Conservation (phyloP, 345 rosid genomes). For the Citrus cavaleriei region DNA sequence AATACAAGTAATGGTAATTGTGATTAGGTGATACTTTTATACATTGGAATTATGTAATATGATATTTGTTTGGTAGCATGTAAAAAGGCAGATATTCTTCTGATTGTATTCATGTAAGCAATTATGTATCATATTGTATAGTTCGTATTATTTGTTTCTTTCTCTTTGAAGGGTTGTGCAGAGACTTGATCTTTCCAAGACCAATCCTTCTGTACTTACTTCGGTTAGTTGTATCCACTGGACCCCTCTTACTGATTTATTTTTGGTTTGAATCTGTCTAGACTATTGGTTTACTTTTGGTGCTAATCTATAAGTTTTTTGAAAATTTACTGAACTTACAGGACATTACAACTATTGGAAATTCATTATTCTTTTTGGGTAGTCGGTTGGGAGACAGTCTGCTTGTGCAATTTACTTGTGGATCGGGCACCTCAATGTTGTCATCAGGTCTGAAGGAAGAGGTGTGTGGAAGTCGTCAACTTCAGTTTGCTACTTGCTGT, state of each 20-base stretch:
- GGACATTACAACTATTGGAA: slow-evolving; percentile 84
- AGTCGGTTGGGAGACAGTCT: slow-evolving; percentile 98
- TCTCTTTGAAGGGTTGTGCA: slow-evolving; percentile 77
- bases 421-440: slow-evolving; percentile 56
- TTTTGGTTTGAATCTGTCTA: slow-evolving; percentile 11
- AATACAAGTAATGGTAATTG: not conserved
- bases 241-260: not conserved
- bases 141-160: slow-evolving; percentile 22
- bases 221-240: slow-evolving; percentile 61
- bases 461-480: slow-evolving; percentile 37
- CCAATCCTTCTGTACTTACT: slow-evolving; percentile 96
- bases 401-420: slow-evolving; percentile 80
- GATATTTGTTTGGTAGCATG: not conserved
- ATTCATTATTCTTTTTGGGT: slow-evolving; percentile 77
- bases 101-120: not conserved
- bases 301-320: slow-evolving; percentile 3
- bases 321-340: slow-evolving; percentile 31
- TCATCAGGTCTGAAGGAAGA: slow-evolving; percentile 76
- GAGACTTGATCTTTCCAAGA: slow-evolving; percentile 93
- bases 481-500: not conserved
- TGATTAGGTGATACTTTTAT: slow-evolving; percentile 7
- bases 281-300: not conserved
- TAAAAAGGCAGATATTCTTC: not conserved
- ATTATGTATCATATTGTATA: not conserved
- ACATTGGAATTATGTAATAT: not conserved